Evolutionary conservation across 2,329 filamentous ascomycete genomes (phyloP).

Genomic region (Colletotrichum tofieldiae): DNA sequence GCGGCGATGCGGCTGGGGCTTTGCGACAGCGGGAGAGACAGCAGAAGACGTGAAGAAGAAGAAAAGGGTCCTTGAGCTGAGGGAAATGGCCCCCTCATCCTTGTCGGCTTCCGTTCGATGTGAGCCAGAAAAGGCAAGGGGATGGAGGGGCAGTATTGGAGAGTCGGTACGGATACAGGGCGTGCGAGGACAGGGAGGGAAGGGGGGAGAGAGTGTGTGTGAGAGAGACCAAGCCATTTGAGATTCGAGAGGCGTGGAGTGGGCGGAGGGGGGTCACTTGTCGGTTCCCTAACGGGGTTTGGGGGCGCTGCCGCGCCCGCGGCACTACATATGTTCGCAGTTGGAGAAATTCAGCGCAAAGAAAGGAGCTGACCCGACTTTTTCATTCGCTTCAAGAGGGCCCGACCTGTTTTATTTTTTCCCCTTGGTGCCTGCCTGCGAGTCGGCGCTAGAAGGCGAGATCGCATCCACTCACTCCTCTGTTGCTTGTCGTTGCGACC

Average conservation of each 20-base stretch:
- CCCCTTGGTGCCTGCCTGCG: neutral
- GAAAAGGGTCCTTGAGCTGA: constrained; percentile 19
- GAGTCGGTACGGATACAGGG: neutral
- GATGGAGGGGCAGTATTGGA: too few relatives aligned
- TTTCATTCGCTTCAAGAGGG: neutral
- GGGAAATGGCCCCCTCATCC: constrained; percentile 13
- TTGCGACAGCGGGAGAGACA: neutral
- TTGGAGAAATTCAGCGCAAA: constrained; percentile 12
- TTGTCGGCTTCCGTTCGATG: neutral
- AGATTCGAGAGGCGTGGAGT: neutral
- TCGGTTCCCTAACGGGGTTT: constrained; percentile 14
- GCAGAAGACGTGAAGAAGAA: neutral
- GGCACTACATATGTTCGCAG: constrained; percentile 7
- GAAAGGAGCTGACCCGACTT: constrained; percentile 11
- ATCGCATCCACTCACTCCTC: constrained; percentile 15
- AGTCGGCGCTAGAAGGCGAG: constrained; percentile 22
- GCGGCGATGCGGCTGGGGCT: neutral
- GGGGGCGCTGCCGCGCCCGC: constrained; percentile 14
- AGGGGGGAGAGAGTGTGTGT: neutral
- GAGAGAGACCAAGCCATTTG: neutral
- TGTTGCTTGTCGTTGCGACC: constrained; percentile 4
- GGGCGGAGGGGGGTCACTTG: neutral
- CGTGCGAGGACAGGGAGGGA: constrained; percentile 8
- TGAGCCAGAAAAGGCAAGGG: neutral
- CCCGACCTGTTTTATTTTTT: constrained; percentile 15